Evolutionary conservation across 1,284 basidiomycete genomes (phyloP), one percentile per base, ranked within the genome.

Genomic region (Takashimella tepidaria): DNA sequence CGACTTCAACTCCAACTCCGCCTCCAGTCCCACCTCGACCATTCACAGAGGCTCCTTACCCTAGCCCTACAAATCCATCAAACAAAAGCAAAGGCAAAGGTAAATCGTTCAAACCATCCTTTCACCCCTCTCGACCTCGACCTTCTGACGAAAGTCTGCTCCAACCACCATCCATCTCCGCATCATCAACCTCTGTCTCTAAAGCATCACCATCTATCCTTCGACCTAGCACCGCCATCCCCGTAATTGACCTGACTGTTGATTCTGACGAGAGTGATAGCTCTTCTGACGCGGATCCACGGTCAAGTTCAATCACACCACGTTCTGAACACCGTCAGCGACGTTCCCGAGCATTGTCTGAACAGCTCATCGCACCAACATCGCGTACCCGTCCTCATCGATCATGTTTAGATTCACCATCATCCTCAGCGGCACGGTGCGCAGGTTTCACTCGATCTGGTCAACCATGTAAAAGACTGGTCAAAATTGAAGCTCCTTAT

Each of bases 371-470:
- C 16, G 16, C 31, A 37, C 31, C 31, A 16, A 37, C 31, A 37
- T 37, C 31, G 16, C 31, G 31, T 16, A 16, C 16, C 8, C 31
- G 31, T 8, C 10, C 10, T 8, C 8, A 8, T 8, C 16, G 10
- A 8, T 37, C 31, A 16, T 8, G 8, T 16, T 8, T 16, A 8
- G 31, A 37, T 37, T 37, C 49, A 20, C 37, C 53, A 8, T 31
- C 47, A 3, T 31, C 45, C 12, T 37, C 24, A 21, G 59, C 65
- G 0, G 60, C 66, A 4, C 63, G 62, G 31, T 76, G 75, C 54
- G 61, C 72, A 11, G 75, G 75, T 11, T 75, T 63, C 50, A 76
- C 75, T 1, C 57, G 72, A 10, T 47, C 60, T 8, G 74, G 74
- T 21, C 59, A 64, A 26, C 72, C 67, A 8, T 76, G 74, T 53